Evolutionary conservation across 2,329 filamentous ascomycete species (phyloP).

Genomic region (Xylariaceae sp.): DNA sequence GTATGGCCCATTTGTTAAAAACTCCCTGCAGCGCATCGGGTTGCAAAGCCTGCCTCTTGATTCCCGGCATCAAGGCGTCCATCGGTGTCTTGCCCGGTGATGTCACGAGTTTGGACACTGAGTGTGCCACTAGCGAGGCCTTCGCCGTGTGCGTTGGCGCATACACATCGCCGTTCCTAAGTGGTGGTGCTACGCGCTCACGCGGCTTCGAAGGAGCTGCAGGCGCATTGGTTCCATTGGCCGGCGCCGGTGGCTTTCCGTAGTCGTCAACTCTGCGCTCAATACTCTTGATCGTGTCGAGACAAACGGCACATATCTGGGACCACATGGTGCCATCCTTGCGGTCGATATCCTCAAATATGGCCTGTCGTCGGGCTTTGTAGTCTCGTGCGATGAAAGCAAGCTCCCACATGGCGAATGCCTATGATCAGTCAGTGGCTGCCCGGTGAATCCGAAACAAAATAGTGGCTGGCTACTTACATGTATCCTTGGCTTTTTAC

Average conservation of each 20-base stretch:
- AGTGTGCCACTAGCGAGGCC: constrained; percentile 39
- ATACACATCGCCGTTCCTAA: constrained; percentile 43
- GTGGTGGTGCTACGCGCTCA: constrained; percentile 37
- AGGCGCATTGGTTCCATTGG: constrained; percentile 28
- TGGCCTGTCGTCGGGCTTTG: constrained; percentile 67
- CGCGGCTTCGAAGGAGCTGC: constrained; percentile 26
- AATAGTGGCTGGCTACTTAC: constrained; percentile 38
- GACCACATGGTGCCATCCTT: constrained; percentile 75
- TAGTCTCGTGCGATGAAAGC: constrained; percentile 72
- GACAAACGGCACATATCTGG: constrained; percentile 66
- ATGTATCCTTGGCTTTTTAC: constrained; percentile 72
- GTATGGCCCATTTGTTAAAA: constrained; percentile 44
- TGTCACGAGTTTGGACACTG: constrained; percentile 39
- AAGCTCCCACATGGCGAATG: constrained; percentile 89
- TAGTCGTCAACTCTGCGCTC: constrained; percentile 61
- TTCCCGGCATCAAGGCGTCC: constrained; percentile 46
- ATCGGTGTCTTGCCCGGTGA: constrained; percentile 46
- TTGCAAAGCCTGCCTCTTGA: constrained; percentile 48
- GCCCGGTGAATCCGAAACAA: neutral
- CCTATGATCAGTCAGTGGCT: constrained; percentile 38
- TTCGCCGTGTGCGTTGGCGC: constrained; percentile 35
- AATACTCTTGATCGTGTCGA: constrained; percentile 63
- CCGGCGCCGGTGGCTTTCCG: constrained; percentile 41
- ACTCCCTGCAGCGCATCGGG: constrained; percentile 45
- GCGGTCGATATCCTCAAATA: constrained; percentile 84